phyloP scores from a whole-genome alignment of 495 filamentous ascomycete genomes.

The Astrothelium macrocarpum region DNA sequence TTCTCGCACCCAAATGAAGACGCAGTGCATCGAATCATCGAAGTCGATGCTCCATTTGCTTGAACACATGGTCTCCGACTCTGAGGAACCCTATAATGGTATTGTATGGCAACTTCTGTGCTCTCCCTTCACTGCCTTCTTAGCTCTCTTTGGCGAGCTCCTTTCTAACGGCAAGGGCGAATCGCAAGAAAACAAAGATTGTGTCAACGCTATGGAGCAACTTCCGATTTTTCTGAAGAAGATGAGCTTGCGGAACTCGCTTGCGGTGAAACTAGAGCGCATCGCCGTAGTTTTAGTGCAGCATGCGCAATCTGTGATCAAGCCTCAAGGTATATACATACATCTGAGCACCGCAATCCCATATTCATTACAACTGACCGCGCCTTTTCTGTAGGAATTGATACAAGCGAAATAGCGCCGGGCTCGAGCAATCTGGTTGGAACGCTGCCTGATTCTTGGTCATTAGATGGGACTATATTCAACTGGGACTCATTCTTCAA shows the following conservation, averaged over 20 bases:
- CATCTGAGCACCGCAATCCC: too few species aligned
- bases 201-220: constrained; percentile 10
- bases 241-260: not conserved
- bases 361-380: too few species aligned
- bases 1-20: not conserved
- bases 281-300: constrained; percentile 6
- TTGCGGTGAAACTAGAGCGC: constrained; percentile 4
- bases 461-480: too few species aligned
- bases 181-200: not conserved
- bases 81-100: too few species aligned
- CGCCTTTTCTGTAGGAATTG: too few species aligned
- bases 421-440: too few species aligned
- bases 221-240: constrained; percentile 7
- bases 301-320: too few species aligned
- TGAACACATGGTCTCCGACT: constrained; percentile 6
- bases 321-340: too few species aligned
- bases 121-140: constrained; percentile 12
- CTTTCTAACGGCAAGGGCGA: not conserved
- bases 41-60: constrained; percentile 8
- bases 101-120: constrained; percentile 10
- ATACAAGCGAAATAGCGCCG: too few species aligned
- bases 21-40: constrained; percentile 4
- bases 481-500: too few species aligned
- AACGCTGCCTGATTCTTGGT: too few species aligned
- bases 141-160: constrained; percentile 9